These are phyloP conservation scores for Solanum commersonii DNA, from an alignment of 257 asterid species.

Conservation along the genomic window DNA sequence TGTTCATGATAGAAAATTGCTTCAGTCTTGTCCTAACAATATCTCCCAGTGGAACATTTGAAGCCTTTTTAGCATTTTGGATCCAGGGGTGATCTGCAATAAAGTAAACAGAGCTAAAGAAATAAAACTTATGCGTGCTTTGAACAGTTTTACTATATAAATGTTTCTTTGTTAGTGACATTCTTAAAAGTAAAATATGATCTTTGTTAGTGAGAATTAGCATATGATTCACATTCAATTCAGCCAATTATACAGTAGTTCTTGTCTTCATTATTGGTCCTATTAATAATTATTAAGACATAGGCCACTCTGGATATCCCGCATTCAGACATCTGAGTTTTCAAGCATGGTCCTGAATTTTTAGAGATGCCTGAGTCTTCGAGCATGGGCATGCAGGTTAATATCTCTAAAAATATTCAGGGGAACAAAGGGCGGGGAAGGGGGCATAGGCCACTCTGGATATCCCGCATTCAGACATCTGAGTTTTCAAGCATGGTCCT, in stretches of 20 bases:
- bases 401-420: neutral
- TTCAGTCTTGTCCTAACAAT: slow-evolving; percentile 77
- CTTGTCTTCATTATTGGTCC: neutral
- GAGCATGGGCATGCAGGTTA: neutral
- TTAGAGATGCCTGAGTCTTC: neutral
- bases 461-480: neutral
- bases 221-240: neutral
- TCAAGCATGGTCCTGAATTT: neutral
- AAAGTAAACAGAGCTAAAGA: slow-evolving; percentile 6
- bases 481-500: neutral
- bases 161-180: neutral
- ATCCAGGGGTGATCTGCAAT: slow-evolving; percentile 82
- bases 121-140: neutral
- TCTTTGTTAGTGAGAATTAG: neutral
- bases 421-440: neutral
- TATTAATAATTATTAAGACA: neutral
- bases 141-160: neutral
- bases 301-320: neutral
- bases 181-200: neutral
- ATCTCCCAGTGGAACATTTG: slow-evolving; percentile 89
- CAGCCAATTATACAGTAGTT: neutral
- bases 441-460: neutral
- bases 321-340: neutral
- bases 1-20: slow-evolving; percentile 84
- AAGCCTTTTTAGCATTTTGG: slow-evolving; percentile 74